Evolutionary conservation across 352 stramenopile genomes (phyloP).

Genomic region (Plasmopara muralis): DNA sequence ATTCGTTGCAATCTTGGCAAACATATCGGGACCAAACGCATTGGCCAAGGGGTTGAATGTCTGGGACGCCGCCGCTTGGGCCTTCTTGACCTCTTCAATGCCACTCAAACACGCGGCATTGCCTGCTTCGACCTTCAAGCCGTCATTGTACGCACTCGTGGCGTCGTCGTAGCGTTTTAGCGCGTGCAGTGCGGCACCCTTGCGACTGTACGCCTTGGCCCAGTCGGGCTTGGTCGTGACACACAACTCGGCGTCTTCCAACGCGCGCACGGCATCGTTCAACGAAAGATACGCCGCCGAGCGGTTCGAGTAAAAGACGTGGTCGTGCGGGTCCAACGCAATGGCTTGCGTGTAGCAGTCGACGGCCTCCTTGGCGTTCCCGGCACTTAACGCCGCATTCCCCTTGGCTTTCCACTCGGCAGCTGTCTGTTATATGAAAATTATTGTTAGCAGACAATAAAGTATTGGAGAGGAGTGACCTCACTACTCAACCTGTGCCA

Average conservation of each 20-base stretch:
- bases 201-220: constrained; percentile 96
- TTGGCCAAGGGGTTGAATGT: constrained; percentile 83
- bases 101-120: constrained; percentile 91
- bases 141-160: constrained; percentile 75
- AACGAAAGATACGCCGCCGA: constrained; percentile 97
- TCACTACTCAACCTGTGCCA: constrained; percentile 17
- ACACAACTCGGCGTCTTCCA: constrained; percentile 95
- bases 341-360: constrained; percentile 97
- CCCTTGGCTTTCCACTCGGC: constrained; percentile 91
- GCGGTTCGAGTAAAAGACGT: constrained; percentile 98
- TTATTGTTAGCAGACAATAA: constrained; percentile 1
- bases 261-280: constrained; percentile 86
- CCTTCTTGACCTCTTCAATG: constrained; percentile 91
- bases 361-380: constrained; percentile 93
- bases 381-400: constrained; percentile 92
- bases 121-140: constrained; percentile 85
- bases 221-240: constrained; percentile 93
- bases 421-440: constrained; percentile 18
- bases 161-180: constrained; percentile 85
- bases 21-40: constrained; percentile 94
- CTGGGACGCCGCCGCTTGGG: constrained; percentile 35
- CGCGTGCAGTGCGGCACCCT: constrained; percentile 96
- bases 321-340: constrained; percentile 89
- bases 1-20: constrained; percentile 88
- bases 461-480: background rate